These are phyloP conservation scores for Rhynchosporium secalis DNA, from an alignment of 2,329 filamentous ascomycete genomes.

Conservation along the genomic window DNA sequence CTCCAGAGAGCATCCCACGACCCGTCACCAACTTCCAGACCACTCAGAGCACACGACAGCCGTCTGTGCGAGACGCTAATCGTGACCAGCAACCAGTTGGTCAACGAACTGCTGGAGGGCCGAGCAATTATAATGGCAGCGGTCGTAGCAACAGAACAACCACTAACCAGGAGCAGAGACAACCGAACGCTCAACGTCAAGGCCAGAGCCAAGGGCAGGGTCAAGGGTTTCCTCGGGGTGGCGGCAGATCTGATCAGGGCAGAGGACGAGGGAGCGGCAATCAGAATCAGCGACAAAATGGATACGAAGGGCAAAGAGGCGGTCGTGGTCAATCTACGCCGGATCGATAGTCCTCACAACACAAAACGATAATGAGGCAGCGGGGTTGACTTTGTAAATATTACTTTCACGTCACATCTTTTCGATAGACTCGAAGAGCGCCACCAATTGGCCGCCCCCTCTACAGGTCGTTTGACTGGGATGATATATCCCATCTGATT, in stretches of 20 bases:
- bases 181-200: slow-evolving; percentile 33
- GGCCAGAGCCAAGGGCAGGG: slow-evolving; percentile 31
- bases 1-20: slow-evolving; percentile 89
- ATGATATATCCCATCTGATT: slow-evolving; percentile 22
- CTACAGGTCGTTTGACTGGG: slow-evolving; percentile 27
- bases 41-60: slow-evolving; percentile 31
- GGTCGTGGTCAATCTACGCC: slow-evolving; percentile 37
- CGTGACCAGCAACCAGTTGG: slow-evolving; percentile 35
- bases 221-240: slow-evolving; percentile 36
- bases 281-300: slow-evolving; percentile 37
- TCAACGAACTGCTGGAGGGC: slow-evolving; percentile 28
- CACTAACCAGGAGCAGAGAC: slow-evolving; percentile 33
- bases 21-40: slow-evolving; percentile 60
- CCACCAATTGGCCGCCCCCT: slow-evolving; percentile 28
- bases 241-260: slow-evolving; percentile 32
- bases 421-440: slow-evolving; percentile 36
- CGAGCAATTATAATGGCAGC: slow-evolving; percentile 33
- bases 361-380: slow-evolving; percentile 21
- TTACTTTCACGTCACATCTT: slow-evolving; percentile 34
- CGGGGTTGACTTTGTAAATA: slow-evolving; percentile 40
- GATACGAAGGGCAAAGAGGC: slow-evolving; percentile 37
- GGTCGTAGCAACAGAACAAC: slow-evolving; percentile 33
- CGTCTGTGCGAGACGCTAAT: slow-evolving; percentile 16
- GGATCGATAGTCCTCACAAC: slow-evolving; percentile 33
- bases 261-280: slow-evolving; percentile 34